phyloP scores from a whole-genome alignment of 176 grass and related monocot genomes.

The Panicum miliaceum region DNA sequence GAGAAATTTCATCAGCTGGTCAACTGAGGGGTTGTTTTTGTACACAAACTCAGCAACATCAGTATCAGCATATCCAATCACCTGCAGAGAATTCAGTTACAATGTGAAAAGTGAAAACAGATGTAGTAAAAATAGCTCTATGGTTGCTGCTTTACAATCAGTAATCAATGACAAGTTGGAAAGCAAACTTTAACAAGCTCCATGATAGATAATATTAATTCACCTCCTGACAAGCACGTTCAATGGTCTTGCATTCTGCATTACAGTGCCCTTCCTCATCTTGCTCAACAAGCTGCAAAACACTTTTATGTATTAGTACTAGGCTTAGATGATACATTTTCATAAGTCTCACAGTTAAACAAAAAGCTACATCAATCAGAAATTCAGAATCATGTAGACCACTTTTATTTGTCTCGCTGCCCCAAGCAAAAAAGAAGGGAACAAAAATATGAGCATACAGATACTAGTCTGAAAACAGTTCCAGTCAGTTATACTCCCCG shows the following conservation, averaged over 20 bases:
- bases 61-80: conserved; percentile 89
- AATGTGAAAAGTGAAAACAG: not conserved
- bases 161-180: not conserved
- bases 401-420: not conserved
- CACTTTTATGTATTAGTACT: not conserved
- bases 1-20: conserved; percentile 73
- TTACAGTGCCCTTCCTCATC: conserved; percentile 90
- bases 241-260: conserved; percentile 92
- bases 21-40: conserved; percentile 68
- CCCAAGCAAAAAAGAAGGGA: not conserved
- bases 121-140: not conserved
- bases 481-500: not conserved
- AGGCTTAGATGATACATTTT: not conserved
- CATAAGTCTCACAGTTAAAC: not conserved
- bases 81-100: conserved; percentile 52
- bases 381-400: not conserved
- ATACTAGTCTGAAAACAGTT: not conserved
- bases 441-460: not conserved
- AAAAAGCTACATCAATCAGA: not conserved
- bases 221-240: conserved; percentile 94
- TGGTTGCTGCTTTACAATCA: not conserved
- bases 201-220: not conserved
- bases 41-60: conserved; percentile 96
- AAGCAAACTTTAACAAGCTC: not conserved
- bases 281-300: conserved; percentile 91